Conservation (phyloP, 768 basidiomycete species). For the Chalciporus pseudorubinellus region DNA sequence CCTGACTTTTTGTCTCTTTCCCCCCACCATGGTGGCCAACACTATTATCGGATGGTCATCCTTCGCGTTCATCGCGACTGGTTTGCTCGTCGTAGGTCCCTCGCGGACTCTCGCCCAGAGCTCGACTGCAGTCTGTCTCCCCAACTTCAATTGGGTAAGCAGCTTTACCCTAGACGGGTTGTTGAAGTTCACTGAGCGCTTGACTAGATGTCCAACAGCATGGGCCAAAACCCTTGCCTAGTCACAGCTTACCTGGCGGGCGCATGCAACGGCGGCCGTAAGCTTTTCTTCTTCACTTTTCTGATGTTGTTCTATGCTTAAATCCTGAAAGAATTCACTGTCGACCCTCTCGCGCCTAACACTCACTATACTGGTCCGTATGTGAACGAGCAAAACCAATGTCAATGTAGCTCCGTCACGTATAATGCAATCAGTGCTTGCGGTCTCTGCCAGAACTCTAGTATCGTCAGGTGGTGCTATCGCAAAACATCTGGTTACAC, state of each 20-base stretch:
- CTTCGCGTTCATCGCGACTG: conserved; percentile 17
- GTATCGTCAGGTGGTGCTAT: conserved; percentile 34
- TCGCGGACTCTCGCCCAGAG: conserved; percentile 21
- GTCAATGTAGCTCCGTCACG: conserved; percentile 55
- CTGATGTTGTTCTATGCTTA: conserved; percentile 10
- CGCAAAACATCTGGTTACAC: neutral
- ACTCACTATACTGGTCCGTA: conserved; percentile 36
- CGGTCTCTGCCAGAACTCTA: conserved; percentile 50
- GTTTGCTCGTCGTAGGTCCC: conserved; percentile 18
- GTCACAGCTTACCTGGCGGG: conserved; percentile 44
- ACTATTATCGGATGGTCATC: conserved; percentile 8
- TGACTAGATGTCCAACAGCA: conserved; percentile 40
- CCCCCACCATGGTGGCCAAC: conserved; percentile 11
- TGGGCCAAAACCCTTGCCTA: conserved; percentile 45
- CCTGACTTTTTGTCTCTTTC: neutral
- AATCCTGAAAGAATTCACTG: conserved; percentile 34
- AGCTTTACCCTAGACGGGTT: too few species aligned
- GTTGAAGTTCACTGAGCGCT: neutral
- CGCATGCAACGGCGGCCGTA: conserved; percentile 42
- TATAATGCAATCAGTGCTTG: conserved; percentile 59
- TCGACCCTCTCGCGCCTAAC: conserved; percentile 37
- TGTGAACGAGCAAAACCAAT: conserved; percentile 28
- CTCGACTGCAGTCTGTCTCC: conserved; percentile 19
- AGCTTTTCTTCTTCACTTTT: conserved; percentile 17
- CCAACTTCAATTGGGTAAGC: conserved; percentile 29